phyloP scores from a whole-genome alignment of 2,329 filamentous ascomycete species.

The Fusarium brevicatenulatum region DNA sequence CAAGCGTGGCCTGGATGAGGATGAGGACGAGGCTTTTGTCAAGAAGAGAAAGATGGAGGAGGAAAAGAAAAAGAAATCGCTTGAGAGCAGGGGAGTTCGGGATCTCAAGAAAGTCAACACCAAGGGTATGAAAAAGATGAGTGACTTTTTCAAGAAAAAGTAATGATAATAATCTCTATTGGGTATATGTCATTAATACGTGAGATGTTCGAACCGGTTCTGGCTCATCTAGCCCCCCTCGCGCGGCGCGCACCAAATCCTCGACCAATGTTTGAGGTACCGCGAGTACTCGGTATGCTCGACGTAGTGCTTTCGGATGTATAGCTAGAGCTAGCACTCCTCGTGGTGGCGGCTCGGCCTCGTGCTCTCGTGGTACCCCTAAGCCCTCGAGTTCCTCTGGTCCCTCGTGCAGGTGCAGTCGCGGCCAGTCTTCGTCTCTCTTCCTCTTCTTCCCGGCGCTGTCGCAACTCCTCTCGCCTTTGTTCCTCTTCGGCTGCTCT shows the following conservation, averaged over 20 bases:
- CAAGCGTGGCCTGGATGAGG: constrained; percentile 74
- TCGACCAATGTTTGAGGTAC: constrained; percentile 50
- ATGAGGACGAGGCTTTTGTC: constrained; percentile 70
- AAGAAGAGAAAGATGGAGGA: constrained; percentile 90
- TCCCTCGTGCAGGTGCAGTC: constrained; percentile 44
- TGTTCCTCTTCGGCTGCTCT: constrained; percentile 82
- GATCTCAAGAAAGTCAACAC: constrained; percentile 91
- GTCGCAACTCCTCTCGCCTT: constrained; percentile 75
- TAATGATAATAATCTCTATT: constrained; percentile 36
- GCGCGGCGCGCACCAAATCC: constrained; percentile 49
- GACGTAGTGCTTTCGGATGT: constrained; percentile 43
- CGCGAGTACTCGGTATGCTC: constrained; percentile 46
- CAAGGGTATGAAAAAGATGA: constrained; percentile 96
- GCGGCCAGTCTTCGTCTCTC: constrained; percentile 48
- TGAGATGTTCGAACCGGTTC: constrained; percentile 1
- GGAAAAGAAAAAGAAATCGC: constrained; percentile 83
- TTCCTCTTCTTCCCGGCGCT: constrained; percentile 71
- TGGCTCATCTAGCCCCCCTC: constrained; percentile 46
- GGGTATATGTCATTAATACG: constrained; percentile 46
- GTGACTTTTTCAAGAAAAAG: constrained; percentile 87
- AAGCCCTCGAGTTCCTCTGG: constrained; percentile 49
- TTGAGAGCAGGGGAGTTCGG: constrained; percentile 78
- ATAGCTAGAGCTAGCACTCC: constrained; percentile 45
- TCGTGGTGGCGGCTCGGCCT: constrained; percentile 42
- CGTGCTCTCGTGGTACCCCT: constrained; percentile 47